These are phyloP conservation scores for Elymus sibiricus DNA, from an alignment of 176 grass and related monocot genomes.

Conservation along the genomic window DNA sequence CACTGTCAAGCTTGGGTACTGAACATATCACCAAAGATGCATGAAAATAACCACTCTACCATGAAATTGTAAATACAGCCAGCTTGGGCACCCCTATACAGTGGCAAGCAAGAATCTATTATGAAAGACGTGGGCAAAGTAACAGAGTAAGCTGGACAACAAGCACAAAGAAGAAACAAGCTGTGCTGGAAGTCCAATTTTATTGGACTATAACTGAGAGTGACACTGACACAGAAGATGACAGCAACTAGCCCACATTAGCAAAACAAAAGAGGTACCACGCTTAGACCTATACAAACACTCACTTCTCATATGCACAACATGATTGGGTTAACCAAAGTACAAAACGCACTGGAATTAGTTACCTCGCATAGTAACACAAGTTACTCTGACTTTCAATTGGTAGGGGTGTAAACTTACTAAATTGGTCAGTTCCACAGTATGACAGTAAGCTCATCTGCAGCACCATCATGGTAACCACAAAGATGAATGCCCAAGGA, in stretches of 20 bases:
- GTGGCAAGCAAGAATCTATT: background rate
- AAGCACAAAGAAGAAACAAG: background rate
- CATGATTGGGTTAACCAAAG: background rate
- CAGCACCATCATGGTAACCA: background rate
- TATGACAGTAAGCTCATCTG: background rate
- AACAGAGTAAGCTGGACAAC: no score
- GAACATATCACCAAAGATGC: no score
- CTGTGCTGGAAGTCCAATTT: background rate
- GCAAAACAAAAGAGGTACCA: background rate
- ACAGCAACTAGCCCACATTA: background rate
- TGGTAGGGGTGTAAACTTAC: no score
- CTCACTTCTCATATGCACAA: background rate
- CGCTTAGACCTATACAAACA: background rate
- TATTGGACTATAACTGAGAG: background rate
- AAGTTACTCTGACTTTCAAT: no score
- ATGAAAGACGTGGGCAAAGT: background rate
- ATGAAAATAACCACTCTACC: no score
- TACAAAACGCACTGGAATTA: background rate
- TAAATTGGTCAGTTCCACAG: background rate
- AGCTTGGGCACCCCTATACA: background rate
- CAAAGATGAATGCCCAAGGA: background rate
- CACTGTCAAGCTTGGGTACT: no score
- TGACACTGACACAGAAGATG: no score
- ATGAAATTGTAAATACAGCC: background rate
- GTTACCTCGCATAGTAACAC: background rate